These are phyloP conservation scores for Limonium bicolor DNA, from an alignment of 148 eudicot species.

Conservation along the genomic window DNA sequence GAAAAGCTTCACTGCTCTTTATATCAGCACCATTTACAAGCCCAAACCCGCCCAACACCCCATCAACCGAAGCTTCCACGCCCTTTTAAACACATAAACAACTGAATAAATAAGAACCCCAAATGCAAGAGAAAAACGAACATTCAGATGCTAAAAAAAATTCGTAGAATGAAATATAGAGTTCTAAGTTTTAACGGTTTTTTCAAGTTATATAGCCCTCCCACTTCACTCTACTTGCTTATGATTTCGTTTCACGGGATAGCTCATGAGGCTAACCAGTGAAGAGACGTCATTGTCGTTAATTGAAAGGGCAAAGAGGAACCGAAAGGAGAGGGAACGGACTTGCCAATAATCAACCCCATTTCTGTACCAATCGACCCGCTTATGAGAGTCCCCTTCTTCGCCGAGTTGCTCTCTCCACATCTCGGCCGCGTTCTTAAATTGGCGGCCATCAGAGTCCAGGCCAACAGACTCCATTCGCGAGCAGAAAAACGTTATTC, in stretches of 20 bases:
- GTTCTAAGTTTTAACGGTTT: too few species aligned
- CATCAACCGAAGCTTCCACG: conserved; percentile 88
- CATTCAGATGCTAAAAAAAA: too few species aligned
- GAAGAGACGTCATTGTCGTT: not conserved
- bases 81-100: conserved; percentile 48
- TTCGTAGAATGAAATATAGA: too few species aligned
- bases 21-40: conserved; percentile 60
- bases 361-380: conserved; percentile 54
- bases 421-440: conserved; percentile 73
- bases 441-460: conserved; percentile 60
- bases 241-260: not conserved
- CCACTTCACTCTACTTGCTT: too few species aligned
- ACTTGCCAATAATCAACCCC: conserved; percentile 88
- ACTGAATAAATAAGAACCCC: too few species aligned
- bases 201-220: too few species aligned
- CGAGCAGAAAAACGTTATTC: too few species aligned
- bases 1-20: conserved; percentile 63
- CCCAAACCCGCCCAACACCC: conserved; percentile 88
- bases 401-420: conserved; percentile 81
- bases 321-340: not conserved
- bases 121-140: too few species aligned
- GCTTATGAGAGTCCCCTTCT: conserved; percentile 26
- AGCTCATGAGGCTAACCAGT: not conserved
- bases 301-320: not conserved
- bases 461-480: conserved; percentile 62